Conservation (phyloP, 164 flowering plant species). For the Piper betle region DNA sequence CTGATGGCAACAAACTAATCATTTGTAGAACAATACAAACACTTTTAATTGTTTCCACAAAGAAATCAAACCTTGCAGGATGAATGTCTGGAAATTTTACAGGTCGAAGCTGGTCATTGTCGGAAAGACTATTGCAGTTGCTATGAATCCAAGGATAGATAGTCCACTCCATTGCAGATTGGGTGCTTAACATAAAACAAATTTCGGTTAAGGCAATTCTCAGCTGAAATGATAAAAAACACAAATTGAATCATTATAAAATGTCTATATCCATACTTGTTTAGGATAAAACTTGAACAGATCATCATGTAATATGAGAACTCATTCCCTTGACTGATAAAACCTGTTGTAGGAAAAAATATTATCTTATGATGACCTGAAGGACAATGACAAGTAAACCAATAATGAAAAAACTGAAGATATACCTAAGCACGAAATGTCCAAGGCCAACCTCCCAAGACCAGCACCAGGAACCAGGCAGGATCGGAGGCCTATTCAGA, state of each 20-base stretch:
- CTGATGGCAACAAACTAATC: too few species aligned
- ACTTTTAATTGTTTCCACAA: too few species aligned
- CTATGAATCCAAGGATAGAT: constrained; percentile 98
- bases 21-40: too few species aligned
- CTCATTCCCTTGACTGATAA: constrained; percentile 90
- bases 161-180: constrained; percentile 70
- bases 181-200: constrained; percentile 28
- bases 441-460: constrained; percentile 92
- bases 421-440: constrained; percentile 83
- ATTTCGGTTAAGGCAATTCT: neutral
- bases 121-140: constrained; percentile 90
- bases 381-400: neutral
- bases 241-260: neutral
- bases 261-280: constrained; percentile 44
- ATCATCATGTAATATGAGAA: constrained; percentile 99
- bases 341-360: constrained; percentile 39
- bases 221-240: neutral
- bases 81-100: constrained; percentile 81
- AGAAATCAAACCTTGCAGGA: constrained; percentile 68
- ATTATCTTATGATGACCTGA: too few species aligned
- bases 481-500: constrained; percentile 54
- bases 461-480: constrained; percentile 99
- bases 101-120: constrained; percentile 81
- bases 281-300: constrained; percentile 94
- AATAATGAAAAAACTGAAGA: neutral